phyloP scores from a whole-genome alignment of 345 rosid species.

The Geranium rotundifolium region DNA sequence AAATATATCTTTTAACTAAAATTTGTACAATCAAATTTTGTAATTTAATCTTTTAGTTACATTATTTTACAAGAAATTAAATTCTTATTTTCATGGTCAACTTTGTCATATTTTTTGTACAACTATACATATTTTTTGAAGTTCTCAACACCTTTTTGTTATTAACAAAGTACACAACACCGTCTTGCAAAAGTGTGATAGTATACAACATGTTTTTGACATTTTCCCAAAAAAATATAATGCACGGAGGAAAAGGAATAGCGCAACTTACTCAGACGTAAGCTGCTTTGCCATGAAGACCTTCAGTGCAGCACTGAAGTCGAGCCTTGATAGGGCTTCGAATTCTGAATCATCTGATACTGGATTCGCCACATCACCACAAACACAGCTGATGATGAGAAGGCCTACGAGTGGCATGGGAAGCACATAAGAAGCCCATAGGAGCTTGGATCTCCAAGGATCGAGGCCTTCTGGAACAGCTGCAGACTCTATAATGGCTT shows the following conservation, averaged over 20 bases:
- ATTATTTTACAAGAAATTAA: too few relatives aligned
- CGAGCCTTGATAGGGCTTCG: conserved; percentile 76
- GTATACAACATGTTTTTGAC: too few relatives aligned
- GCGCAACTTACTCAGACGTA: conserved; percentile 67
- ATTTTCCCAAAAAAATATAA: too few relatives aligned
- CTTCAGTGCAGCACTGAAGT: conserved; percentile 84
- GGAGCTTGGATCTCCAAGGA: conserved; percentile 83
- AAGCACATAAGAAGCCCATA: conserved; percentile 86
- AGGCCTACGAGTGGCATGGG: conserved; percentile 98
- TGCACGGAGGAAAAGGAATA: neutral
- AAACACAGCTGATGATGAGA: conserved; percentile 62
- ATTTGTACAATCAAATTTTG: too few relatives aligned
- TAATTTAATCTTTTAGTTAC: too few relatives aligned
- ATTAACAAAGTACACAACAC: too few relatives aligned
- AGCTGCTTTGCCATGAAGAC: conserved; percentile 75
- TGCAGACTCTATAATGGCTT: conserved; percentile 59
- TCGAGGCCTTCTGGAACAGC: conserved; percentile 54
- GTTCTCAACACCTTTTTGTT: too few relatives aligned
- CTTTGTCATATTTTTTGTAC: too few relatives aligned
- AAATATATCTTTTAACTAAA: too few relatives aligned
- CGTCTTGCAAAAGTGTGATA: too few relatives aligned
- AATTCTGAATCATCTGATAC: conserved; percentile 63
- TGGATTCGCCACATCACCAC: conserved; percentile 49
- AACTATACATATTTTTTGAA: too few relatives aligned
- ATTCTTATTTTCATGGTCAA: too few relatives aligned